Conservation (phyloP, 208 protist genomes). For the Blechomonas ayalai region DNA sequence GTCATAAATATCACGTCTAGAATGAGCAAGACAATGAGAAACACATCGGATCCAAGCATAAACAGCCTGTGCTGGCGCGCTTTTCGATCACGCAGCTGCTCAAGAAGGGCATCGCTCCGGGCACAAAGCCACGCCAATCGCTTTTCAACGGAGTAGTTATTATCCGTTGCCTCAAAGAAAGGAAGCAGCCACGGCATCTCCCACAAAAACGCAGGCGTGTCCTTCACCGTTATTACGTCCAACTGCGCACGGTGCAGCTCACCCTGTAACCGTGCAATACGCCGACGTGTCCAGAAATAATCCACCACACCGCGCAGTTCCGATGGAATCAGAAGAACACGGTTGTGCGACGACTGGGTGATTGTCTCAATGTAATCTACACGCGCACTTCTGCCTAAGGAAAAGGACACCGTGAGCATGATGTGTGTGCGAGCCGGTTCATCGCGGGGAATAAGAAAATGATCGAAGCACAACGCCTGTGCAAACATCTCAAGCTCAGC, state of each 20-base stretch:
- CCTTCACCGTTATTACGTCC: constrained; percentile 36
- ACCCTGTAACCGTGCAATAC: constrained; percentile 38
- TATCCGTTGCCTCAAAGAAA: constrained; percentile 48
- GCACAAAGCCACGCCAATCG: constrained; percentile 50
- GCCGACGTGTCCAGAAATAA: constrained; percentile 52
- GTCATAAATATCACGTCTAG: constrained; percentile 56
- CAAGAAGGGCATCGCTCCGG: constrained; percentile 53
- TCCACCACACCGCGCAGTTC: constrained; percentile 51
- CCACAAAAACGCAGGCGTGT: constrained; percentile 65
- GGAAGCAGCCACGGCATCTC: constrained; percentile 61
- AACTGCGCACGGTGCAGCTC: constrained; percentile 51
- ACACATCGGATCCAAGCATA: constrained; percentile 67
- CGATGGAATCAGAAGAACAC: constrained; percentile 35
- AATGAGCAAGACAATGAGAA: constrained; percentile 62
- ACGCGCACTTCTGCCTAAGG: constrained; percentile 34
- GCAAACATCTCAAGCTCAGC: constrained; percentile 39
- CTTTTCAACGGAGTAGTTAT: constrained; percentile 43
- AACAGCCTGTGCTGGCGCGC: constrained; percentile 51
- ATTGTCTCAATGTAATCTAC: constrained; percentile 64
- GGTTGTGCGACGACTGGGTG: constrained; percentile 47
- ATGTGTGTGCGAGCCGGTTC: constrained; percentile 35
- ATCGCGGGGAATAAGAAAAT: constrained; percentile 47
- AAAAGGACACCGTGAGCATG: constrained; percentile 66
- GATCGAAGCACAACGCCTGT: constrained; percentile 60
- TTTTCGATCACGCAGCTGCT: constrained; percentile 57